Base-by-base conservation (phyloP, 2,329 filamentous ascomycete genomes). In the Monilinia laxa region DNA sequence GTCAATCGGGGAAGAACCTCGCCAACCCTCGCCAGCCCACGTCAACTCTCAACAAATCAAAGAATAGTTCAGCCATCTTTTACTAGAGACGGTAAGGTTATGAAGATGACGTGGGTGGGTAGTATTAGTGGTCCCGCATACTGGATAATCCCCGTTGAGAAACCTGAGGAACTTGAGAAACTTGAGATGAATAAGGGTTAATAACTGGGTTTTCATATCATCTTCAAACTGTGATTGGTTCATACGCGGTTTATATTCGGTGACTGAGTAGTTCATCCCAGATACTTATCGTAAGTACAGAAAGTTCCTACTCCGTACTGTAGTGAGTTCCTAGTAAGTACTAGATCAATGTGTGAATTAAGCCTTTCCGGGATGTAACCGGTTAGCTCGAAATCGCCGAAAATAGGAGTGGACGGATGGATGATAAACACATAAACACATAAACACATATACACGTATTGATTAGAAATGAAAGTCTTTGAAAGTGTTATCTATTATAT, bases 401-500 rank as follows among this genome's bases (percentile, higher is more conserved):
- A 38, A 12, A 11, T 16, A 35, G 31, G 20, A 60, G 57, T 49
- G 20, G 18, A 9, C 7, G 31, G 5, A 35, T 35, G 31, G 31
- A 35, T 35, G 31, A 28, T 28, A 28, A 28, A 28, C 4, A 28
- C 28, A 28, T 28, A 28, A 28, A 9, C 7, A 35, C 5, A 4
- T 35, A 35, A 35, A 35, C 31, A 49, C 2, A 11, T 49, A 49
- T 3, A 6, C 2, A 49, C 7, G 7, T 11, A 20, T 20, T 3
- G 20, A 2, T 5, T 11, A 20, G 6, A n/a, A 51, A 49, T 51
- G 4, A 16, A 16, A 49, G 31, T 35, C n/a, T 7, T 9, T 6
- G 31, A 35, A 38, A 40, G n/a, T 25, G 28, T 60, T 60, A 49
- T 60, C 42, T 60, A 25, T 60, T 60, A 3, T 31, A 9, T 35